phyloP scores from a whole-genome alignment of 2,329 filamentous ascomycete genomes.

The Bipolaris cookei region DNA sequence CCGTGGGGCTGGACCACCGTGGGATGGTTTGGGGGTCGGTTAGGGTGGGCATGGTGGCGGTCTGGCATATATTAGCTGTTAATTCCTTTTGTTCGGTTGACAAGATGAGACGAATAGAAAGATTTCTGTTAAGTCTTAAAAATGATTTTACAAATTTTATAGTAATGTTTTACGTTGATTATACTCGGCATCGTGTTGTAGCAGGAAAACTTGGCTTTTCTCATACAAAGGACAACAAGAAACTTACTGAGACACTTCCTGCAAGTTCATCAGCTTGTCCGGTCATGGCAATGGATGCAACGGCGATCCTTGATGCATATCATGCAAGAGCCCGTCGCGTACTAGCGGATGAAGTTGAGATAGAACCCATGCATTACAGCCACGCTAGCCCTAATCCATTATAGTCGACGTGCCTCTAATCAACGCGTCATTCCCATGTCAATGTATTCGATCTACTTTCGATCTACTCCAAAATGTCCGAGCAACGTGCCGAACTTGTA shows the following conservation, averaged over 20 bases:
- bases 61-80: background rate
- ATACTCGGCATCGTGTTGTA: too few relatives aligned
- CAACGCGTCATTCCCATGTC: conserved; percentile 30
- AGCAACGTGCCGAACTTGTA: conserved; percentile 10
- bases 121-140: too few relatives aligned
- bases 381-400: background rate
- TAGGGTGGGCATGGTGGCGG: background rate
- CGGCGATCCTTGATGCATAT: background rate
- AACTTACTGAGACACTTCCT: too few relatives aligned
- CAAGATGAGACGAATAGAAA: too few relatives aligned
- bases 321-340: background rate
- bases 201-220: too few relatives aligned
- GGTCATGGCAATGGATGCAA: background rate
- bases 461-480: conserved; percentile 17
- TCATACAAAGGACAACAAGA: background rate
- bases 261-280: background rate
- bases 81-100: too few relatives aligned
- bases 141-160: too few relatives aligned
- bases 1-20: background rate
- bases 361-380: background rate
- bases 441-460: conserved; percentile 13
- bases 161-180: too few relatives aligned
- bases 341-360: background rate
- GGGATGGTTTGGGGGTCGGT: background rate
- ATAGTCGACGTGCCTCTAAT: conserved; percentile 4